Base-by-base conservation (phyloP, 495 filamentous ascomycete species). In the Daldinia concentrica region DNA sequence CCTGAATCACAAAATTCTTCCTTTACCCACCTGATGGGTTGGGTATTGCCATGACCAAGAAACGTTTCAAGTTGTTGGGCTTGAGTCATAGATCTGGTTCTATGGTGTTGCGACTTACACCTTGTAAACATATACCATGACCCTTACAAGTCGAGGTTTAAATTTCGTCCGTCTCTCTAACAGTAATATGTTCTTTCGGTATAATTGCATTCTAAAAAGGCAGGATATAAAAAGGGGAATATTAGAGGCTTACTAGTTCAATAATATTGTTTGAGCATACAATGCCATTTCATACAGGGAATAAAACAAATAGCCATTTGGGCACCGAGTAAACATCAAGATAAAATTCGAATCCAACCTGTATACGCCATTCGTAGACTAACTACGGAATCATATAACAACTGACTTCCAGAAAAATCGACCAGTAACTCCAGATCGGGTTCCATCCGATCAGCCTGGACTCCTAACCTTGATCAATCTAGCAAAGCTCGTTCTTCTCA, bases 401-500 rank as follows among this genome's bases (percentile, higher is more conserved):
- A 19, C 8, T 48, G 19, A 24, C 9, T 11, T 5, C 43, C 8
- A 1, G 9, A 57, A 34, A 6, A 56, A 54, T 11, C 24, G 6
- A 36, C 57, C 48, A 19, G 1, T 26, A 64, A 68, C 60, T 64
- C 64, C 64, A 29, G 32, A 71, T 43, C n/a, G 43, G n/a, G 22
- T n/a, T 34, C 11, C 17, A 8, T 58, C 50, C 19, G 43, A 48
- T 24, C 43, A 48, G 17, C 43, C 17, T 48, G 2, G 6, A 48
- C 43, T 48, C 43, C 43, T 48, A 48, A 48, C 8, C 17, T 24
- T 24, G 12, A 48, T 24, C 27, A 17, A 54, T 30, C 26, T 30
- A 55, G 9, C 12, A 54, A 48, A 45, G 3, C 85, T 85, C 58
- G 79, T 77, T n/a, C 43, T 83, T 82, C 62, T 76, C 58, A 79